phyloP scores from a whole-genome alignment of 108 stramenopile species.

The Discostella pseudostelligera region DNA sequence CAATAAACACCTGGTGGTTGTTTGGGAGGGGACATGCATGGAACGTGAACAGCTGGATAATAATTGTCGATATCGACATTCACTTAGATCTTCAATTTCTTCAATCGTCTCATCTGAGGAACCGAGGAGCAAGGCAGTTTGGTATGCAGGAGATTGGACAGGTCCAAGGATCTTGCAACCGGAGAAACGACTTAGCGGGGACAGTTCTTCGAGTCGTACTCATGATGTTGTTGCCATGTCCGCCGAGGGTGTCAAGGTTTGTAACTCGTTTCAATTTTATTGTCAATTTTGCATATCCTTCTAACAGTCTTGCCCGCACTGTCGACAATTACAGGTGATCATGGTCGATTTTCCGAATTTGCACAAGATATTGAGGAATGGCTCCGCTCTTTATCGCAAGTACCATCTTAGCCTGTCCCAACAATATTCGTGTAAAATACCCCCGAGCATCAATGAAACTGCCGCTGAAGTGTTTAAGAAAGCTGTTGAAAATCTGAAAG shows the following conservation, averaged over 20 bases:
- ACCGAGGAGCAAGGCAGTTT: constrained; percentile 45
- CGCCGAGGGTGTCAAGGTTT: constrained; percentile 80
- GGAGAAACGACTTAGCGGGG: constrained; percentile 70
- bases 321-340: constrained; percentile 45
- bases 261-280: constrained; percentile 10
- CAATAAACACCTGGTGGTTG: constrained; percentile 61
- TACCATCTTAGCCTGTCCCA: constrained; percentile 62
- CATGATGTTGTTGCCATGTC: constrained; percentile 81
- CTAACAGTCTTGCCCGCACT: neutral
- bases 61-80: neutral
- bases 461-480: constrained; percentile 32
- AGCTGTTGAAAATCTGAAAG: constrained; percentile 58
- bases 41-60: constrained; percentile 47
- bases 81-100: neutral
- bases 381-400: constrained; percentile 70
- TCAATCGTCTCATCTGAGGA: constrained; percentile 7
- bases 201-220: constrained; percentile 55
- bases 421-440: constrained; percentile 39
- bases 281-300: neutral
- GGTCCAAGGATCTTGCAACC: constrained; percentile 83
- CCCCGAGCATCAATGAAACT: constrained; percentile 27
- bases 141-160: constrained; percentile 91
- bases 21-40: constrained; percentile 88
- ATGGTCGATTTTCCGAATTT: constrained; percentile 67
- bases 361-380: constrained; percentile 68